Evolutionary conservation across 2,329 filamentous ascomycete species (phyloP).

Genomic region (Colletotrichum trifolii): DNA sequence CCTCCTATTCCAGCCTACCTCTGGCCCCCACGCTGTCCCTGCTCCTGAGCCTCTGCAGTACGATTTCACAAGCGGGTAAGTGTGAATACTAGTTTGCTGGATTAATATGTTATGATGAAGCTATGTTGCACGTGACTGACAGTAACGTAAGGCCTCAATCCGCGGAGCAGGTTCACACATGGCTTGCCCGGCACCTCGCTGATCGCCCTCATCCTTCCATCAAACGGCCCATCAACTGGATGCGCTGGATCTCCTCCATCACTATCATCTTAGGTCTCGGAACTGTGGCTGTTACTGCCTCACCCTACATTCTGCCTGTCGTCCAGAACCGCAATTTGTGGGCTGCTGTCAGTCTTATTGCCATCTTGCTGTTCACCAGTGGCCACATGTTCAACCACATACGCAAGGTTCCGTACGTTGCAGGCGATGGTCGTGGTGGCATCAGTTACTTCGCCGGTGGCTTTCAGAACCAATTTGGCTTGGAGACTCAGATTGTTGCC

Average conservation of each 20-base stretch:
- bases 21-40: conserved; percentile 79
- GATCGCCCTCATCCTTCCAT: conserved; percentile 81
- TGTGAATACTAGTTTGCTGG: background rate
- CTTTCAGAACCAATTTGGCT: conserved; percentile 92
- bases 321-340: conserved; percentile 93
- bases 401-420: conserved; percentile 92
- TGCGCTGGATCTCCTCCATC: conserved; percentile 75
- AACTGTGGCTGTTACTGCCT: conserved; percentile 77
- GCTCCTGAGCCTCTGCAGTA: conserved; percentile 79
- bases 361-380: conserved; percentile 91
- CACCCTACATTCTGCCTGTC: conserved; percentile 83
- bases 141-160: conserved; percentile 67
- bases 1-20: conserved; percentile 86
- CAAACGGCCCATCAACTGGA: conserved; percentile 87
- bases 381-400: conserved; percentile 99
- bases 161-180: conserved; percentile 82
- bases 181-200: conserved; percentile 84
- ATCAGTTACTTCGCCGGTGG: conserved; percentile 91
- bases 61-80: conserved; percentile 86
- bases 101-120: background rate
- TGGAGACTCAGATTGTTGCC: conserved; percentile 96
- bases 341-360: conserved; percentile 89
- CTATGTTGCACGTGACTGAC: conserved; percentile 14
- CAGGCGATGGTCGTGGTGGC: conserved; percentile 84
- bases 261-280: conserved; percentile 76